Percentiles rank a stretch among this genome's conserved stretches.
Conservation (phyloP, 164 flowering plant species). For the Dillenia turbinata region DNA sequence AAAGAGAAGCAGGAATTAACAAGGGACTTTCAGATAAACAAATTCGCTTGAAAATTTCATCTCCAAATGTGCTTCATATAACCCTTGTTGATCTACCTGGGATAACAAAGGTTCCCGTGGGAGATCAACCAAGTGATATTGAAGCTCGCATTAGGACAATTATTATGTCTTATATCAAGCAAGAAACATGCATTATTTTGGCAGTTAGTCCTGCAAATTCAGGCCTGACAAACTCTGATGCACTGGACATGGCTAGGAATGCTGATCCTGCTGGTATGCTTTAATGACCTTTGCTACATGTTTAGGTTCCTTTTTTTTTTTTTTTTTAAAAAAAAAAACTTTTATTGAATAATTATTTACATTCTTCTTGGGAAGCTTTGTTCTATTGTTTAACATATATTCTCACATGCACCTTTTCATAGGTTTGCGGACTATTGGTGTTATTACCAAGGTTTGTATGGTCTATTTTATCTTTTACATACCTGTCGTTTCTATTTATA, state of each 20-base stretch:
- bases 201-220: conserved; percentile 59
- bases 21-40: conserved; percentile 48
- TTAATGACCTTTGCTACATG: background rate
- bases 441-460: conserved; percentile 46
- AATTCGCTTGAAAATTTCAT: conserved; percentile 43
- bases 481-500: background rate
- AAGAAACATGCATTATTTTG: conserved; percentile 37
- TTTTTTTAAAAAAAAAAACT: too few species aligned
- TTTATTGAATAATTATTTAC: too few species aligned
- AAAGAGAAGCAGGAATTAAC: conserved; percentile 48
- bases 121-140: conserved; percentile 55
- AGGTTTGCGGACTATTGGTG: conserved; percentile 56
- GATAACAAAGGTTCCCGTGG: conserved; percentile 55
- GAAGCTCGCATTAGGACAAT: conserved; percentile 44
- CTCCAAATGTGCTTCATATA: conserved; percentile 51
- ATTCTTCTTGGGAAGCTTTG: background rate
- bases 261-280: conserved; percentile 52
- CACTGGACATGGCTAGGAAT: conserved; percentile 46
- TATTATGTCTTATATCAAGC: conserved; percentile 43
- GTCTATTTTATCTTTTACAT: background rate
- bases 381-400: background rate
- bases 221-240: conserved; percentile 58
- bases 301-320: too few species aligned
- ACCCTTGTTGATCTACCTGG: conserved; percentile 60
- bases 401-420: conserved; percentile 10